These are phyloP conservation scores for Rhododendron molle DNA, from an alignment of 148 eudicot genomes.

Conservation along the genomic window DNA sequence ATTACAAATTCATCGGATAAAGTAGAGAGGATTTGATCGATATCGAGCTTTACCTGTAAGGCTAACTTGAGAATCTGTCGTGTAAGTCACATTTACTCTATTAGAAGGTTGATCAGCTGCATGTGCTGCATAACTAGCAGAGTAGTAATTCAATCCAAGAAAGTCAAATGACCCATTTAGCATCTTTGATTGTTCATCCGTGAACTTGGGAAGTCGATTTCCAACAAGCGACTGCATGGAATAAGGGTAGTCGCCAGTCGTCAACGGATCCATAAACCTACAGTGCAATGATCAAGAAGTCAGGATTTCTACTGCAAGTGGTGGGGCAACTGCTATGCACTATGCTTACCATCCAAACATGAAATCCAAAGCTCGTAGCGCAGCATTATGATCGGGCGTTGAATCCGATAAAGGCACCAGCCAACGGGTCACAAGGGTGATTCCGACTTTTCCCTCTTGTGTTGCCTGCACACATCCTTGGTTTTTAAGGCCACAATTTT, in stretches of 20 bases:
- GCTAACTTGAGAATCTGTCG: constrained; percentile 27
- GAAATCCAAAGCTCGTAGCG: not conserved
- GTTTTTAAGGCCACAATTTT: not conserved
- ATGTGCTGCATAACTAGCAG: constrained; percentile 44
- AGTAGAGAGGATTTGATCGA: too few species aligned
- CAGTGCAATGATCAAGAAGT: not conserved
- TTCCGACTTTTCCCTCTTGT: not conserved
- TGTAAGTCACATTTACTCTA: constrained; percentile 18
- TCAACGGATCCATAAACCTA: constrained; percentile 1
- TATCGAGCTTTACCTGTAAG: constrained; percentile 23
- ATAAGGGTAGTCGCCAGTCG: not conserved
- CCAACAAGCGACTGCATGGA: constrained; percentile 20
- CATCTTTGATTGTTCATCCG: constrained; percentile 17
- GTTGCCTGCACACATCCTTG: not conserved
- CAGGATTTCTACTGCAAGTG: not conserved
- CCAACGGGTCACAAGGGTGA: not conserved
- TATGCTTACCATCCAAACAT: not conserved
- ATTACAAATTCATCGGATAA: too few species aligned
- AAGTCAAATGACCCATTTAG: constrained; percentile 51
- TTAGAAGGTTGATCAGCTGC: constrained; percentile 5
- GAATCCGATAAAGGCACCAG: not conserved
- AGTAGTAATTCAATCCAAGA: constrained; percentile 56
- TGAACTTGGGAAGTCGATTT: constrained; percentile 30
- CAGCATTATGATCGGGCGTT: not conserved
- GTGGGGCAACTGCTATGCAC: not conserved